These are phyloP conservation scores for Daldinia bambusicola DNA, from an alignment of 495 filamentous ascomycete genomes.

Conservation along the genomic window DNA sequence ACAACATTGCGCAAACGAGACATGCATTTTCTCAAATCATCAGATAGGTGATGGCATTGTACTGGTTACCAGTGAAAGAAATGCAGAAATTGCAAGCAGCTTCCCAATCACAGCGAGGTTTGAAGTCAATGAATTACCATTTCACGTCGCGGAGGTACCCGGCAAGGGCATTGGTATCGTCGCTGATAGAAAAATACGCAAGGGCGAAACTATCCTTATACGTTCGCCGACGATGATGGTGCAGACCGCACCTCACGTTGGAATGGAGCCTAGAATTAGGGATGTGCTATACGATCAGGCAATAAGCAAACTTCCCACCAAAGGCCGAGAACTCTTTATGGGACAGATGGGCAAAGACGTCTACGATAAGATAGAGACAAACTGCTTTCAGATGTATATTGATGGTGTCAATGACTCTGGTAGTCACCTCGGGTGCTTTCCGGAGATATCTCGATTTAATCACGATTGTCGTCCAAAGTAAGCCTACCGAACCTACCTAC, in stretches of 20 bases:
- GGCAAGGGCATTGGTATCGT: conserved; percentile 56
- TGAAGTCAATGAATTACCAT: conserved; percentile 32
- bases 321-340: conserved; percentile 42
- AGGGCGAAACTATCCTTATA: conserved; percentile 54
- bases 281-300: conserved; percentile 48
- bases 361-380: conserved; percentile 52
- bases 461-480: conserved; percentile 61
- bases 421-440: conserved; percentile 51
- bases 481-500: conserved; percentile 23
- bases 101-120: conserved; percentile 32
- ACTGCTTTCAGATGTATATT: conserved; percentile 55
- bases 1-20: conserved; percentile 49
- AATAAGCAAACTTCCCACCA: conserved; percentile 43
- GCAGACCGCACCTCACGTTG: conserved; percentile 45
- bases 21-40: conserved; percentile 51
- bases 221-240: conserved; percentile 48
- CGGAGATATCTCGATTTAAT: conserved; percentile 53
- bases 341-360: conserved; percentile 50
- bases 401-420: conserved; percentile 42
- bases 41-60: conserved; percentile 46
- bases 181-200: conserved; percentile 51
- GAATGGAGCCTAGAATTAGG: conserved; percentile 34
- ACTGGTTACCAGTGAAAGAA: conserved; percentile 47
- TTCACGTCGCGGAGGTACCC: conserved; percentile 45
- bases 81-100: conserved; percentile 39